A percentile compares a stretch with the other conserved stretches of the same genome.
Evolutionary conservation across 441 rosid genomes (phyloP).

Genomic region (Brassica hybrid): DNA sequence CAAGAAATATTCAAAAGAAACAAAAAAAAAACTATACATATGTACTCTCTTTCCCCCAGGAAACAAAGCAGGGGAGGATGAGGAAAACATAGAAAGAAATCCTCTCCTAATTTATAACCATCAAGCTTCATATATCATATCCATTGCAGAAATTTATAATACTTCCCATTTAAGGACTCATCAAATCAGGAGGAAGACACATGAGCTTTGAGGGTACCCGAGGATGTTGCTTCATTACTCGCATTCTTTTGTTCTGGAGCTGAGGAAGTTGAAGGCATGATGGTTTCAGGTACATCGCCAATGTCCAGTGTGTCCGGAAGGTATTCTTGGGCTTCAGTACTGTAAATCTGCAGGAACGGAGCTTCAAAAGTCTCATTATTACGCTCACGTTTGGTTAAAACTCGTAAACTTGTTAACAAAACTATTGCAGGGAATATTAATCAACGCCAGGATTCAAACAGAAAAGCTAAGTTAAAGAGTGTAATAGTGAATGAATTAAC

Average conservation of each 20-base stretch:
- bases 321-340: constrained; percentile 53
- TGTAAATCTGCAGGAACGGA: constrained; percentile 49
- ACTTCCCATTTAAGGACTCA: constrained; percentile 15
- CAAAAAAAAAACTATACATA: constrained; percentile 25
- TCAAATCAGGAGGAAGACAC: constrained; percentile 41
- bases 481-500: constrained; percentile 42
- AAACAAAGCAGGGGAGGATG: constrained; percentile 7
- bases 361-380: neutral
- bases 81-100: constrained; percentile 6
- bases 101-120: constrained; percentile 30
- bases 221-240: constrained; percentile 50
- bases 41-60: constrained; percentile 28
- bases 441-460: neutral
- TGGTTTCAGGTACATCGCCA: constrained; percentile 62
- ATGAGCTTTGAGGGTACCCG: constrained; percentile 27
- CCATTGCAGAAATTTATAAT: constrained; percentile 12
- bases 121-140: constrained; percentile 24
- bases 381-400: neutral
- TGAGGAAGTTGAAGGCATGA: constrained; percentile 42
- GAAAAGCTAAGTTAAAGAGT: no score
- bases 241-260: constrained; percentile 54
- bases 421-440: neutral
- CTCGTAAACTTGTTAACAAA: neutral
- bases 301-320: constrained; percentile 87
- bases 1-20: neutral